These are phyloP conservation scores for Drosera spatulata DNA, from an alignment of 179 eudicot species.

Conservation along the genomic window DNA sequence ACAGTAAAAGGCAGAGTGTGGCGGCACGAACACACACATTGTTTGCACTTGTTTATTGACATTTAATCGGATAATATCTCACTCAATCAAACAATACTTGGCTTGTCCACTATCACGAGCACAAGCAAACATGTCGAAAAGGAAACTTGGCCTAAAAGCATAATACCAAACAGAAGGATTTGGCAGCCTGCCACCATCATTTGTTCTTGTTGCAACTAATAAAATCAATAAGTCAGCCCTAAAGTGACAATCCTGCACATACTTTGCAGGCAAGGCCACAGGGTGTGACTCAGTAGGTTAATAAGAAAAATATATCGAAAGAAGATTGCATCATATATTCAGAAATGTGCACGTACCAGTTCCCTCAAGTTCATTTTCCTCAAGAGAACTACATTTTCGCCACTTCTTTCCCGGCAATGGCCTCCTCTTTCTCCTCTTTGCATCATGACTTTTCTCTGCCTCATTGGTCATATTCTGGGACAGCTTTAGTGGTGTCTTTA, in stretches of 20 bases:
- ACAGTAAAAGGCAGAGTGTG: too few relatives aligned
- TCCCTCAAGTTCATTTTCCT: conserved; percentile 26
- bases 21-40: too few relatives aligned
- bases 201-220: background rate
- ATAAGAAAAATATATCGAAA: too few relatives aligned
- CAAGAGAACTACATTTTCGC: conserved; percentile 53
- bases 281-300: background rate
- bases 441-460: conserved; percentile 34
- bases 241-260: background rate
- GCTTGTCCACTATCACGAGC: too few relatives aligned
- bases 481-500: conserved; percentile 44
- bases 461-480: conserved; percentile 27
- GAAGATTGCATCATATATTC: background rate
- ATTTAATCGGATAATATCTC: too few relatives aligned
- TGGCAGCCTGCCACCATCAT: too few relatives aligned
- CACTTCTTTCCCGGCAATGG: conserved; percentile 78
- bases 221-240: background rate
- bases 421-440: conserved; percentile 54
- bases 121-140: too few relatives aligned
- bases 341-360: conserved; percentile 40
- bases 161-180: too few relatives aligned
- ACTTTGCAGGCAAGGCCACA: background rate
- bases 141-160: too few relatives aligned
- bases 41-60: too few relatives aligned
- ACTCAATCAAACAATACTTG: too few relatives aligned